Evolutionary conservation across 306 rosid species (phyloP), one percentile per base, ranked within the genome.

Genomic region (Quercus dentata): DNA sequence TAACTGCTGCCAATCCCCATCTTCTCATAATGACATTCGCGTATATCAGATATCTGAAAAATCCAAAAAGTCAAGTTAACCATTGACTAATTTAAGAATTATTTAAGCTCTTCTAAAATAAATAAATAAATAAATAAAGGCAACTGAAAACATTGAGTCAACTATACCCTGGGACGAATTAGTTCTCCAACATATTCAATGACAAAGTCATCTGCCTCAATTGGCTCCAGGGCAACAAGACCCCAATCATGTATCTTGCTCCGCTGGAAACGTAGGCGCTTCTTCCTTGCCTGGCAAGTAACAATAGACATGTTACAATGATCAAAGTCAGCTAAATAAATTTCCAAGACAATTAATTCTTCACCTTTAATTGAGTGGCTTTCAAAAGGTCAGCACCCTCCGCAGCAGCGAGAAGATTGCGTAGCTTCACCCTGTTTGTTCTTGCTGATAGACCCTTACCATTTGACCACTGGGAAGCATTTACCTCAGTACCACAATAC

Each of bases 201-300:
- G 82, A 95, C 99, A 80, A 95, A 93, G 83, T 95, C 99, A 78
- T 95, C 98, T 25, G 97, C 97, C 79, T 95, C 99, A 72, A 95
- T 91, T 75, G 99, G 85, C 88, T 95, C 98, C 75, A 95, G 79
- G 73, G 99, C 98, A 86, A 93, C 91, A 83, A 95, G 87, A 76
- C 99, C 99, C 99, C 99, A 95, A 82, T 95, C 99, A 79, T 93
- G 98, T 78, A 95, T 95, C 88, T 95, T 93, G 89, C 99, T 95
- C 78, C 88, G 89, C 74, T 95, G 99, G 87, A 95, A 95, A 78
- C 90, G 90, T 74, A 95, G 73, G 19, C 78, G 85, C 73, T 95
- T 95, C 86, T 95, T 95, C 86, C 99, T 89, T 28, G 97, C 98
- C 99, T 91, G 84, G 64, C 63, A 86, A 68, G 78, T 46, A 81